Base-by-base conservation (phyloP, 2,329 filamentous ascomycete genomes). In the Colletotrichum siamense region DNA sequence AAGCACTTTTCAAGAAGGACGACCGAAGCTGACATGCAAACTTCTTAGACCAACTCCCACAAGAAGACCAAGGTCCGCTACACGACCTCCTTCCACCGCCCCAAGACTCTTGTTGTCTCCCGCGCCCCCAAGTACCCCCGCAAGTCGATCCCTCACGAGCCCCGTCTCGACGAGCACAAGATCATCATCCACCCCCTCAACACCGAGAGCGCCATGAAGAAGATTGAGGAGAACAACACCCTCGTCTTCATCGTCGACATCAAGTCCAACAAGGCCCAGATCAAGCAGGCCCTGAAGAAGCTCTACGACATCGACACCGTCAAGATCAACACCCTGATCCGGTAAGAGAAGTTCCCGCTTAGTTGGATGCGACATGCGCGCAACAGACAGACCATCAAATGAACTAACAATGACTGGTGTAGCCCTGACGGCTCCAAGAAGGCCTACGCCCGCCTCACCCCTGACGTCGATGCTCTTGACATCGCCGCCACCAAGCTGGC, bases 171-270 rank as follows among this genome's bases (percentile, higher is more conserved):
- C 90, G 95, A 96, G 90, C 95, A 96, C 93, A 98, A 98, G 94
- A 92, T 99, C 87, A 94, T 99, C 88, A 91, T 99, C 86, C 95
- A 98, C 93, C 97, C 97, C 81, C 93, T 99, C 86, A 99, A 99
- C 94, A 99, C 97, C 78, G 97, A 99, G 94, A 97, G 94, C 86
- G 97, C 98, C 85, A 99, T 99, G 96, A 99, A 99, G 95, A 98
- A 98, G 95, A 98, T 99, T 83, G 97, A 99, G 92, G 97, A 99
- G 94, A 96, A 99, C 94, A 99, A 99, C 93, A 99, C 97, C 82
- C 93, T 99, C 69, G 95, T 98, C 86, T 98, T 98, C 92, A 98
- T 98, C 83, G 95, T 98, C 85, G 95, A 98, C 83, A 90, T 96
- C 88, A 98, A 98, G 94, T 94, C 96, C 88, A 99, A 99, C 94